Evolutionary conservation across 2,329 filamentous ascomycete species (phyloP).

Genomic region (Cercospora sojina): DNA sequence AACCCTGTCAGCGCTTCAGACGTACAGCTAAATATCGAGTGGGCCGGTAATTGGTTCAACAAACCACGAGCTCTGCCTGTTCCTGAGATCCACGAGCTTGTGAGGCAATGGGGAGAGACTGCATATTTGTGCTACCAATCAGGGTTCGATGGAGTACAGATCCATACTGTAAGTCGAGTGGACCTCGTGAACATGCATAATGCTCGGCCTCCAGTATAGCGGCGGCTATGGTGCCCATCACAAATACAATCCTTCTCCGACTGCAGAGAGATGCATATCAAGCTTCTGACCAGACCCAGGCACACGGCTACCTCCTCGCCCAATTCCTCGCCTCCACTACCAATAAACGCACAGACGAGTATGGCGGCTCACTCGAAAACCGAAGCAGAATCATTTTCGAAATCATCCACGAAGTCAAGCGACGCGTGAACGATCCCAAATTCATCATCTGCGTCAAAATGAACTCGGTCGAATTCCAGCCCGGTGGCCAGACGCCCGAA

Average conservation of each 20-base stretch:
- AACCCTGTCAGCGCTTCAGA: slow-evolving; percentile 36
- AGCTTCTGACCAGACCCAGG: slow-evolving; percentile 1
- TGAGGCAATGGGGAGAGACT: slow-evolving; percentile 31
- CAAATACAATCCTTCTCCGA: neutral
- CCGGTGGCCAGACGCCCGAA: slow-evolving; percentile 31
- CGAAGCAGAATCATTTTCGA: slow-evolving; percentile 43
- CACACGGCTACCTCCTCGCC: slow-evolving; percentile 46
- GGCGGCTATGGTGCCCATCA: too few relatives aligned
- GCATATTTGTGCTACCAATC: slow-evolving; percentile 32
- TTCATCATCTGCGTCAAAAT: slow-evolving; percentile 37
- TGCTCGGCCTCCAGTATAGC: neutral
- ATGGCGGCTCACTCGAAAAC: slow-evolving; percentile 46
- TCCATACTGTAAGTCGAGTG: slow-evolving; percentile 10
- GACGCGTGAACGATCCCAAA: slow-evolving; percentile 25
- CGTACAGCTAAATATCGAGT: slow-evolving; percentile 33
- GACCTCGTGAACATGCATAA: neutral
- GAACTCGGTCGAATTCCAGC: slow-evolving; percentile 36
- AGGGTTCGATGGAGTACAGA: slow-evolving; percentile 36
- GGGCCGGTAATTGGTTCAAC: slow-evolving; percentile 34
- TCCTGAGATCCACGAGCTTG: slow-evolving; percentile 34
- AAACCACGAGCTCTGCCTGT: slow-evolving; percentile 32
- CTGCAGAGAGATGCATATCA: neutral
- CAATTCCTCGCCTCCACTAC: slow-evolving; percentile 44
- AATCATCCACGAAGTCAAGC: slow-evolving; percentile 40
- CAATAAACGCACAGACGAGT: slow-evolving; percentile 45